Evolutionary conservation across 805 yeast species (phyloP).

Genomic region (Kregervanrija pseudodelftensis): DNA sequence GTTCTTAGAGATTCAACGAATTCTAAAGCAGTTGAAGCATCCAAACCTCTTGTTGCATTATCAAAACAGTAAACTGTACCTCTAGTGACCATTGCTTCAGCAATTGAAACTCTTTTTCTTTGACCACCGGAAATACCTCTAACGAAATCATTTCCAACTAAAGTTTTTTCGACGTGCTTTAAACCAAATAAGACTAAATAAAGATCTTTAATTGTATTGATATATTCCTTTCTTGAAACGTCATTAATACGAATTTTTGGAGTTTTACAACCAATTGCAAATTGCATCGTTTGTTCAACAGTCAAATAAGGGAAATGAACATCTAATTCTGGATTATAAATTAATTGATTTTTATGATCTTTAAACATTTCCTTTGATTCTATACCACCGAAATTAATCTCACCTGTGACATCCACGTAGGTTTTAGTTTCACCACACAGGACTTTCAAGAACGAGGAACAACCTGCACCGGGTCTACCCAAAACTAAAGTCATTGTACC

Average conservation of each 20-base stretch:
- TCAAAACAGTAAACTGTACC: slow-evolving; percentile 57
- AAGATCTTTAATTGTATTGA: slow-evolving; percentile 37
- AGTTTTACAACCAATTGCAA: slow-evolving; percentile 49
- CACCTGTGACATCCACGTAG: slow-evolving; percentile 32
- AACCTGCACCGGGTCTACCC: slow-evolving; percentile 60
- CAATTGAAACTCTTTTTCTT: slow-evolving; percentile 64
- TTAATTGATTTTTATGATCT: slow-evolving; percentile 36
- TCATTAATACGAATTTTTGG: slow-evolving; percentile 40
- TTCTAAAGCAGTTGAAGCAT: slow-evolving; percentile 64
- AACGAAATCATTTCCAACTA: slow-evolving; percentile 60
- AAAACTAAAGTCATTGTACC: slow-evolving; percentile 50
- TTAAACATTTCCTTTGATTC: slow-evolving; percentile 39
- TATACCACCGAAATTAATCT: slow-evolving; percentile 41
- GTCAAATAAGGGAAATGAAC: slow-evolving; percentile 47
- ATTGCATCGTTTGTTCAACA: slow-evolving; percentile 47
- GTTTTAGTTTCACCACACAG: slow-evolving; percentile 39
- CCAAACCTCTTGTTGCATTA: slow-evolving; percentile 66
- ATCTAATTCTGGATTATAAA: slow-evolving; percentile 51
- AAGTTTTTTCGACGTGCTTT: slow-evolving; percentile 52
- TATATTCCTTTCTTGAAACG: slow-evolving; percentile 33
- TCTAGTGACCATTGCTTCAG: slow-evolving; percentile 51
- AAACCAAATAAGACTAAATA: slow-evolving; percentile 49
- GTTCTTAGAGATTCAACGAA: slow-evolving; percentile 54
- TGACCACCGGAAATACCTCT: slow-evolving; percentile 73
- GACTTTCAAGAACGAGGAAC: slow-evolving; percentile 46